phyloP scores from a whole-genome alignment of 176 grass and related monocot species.

The Tillandsia fasciculata region DNA sequence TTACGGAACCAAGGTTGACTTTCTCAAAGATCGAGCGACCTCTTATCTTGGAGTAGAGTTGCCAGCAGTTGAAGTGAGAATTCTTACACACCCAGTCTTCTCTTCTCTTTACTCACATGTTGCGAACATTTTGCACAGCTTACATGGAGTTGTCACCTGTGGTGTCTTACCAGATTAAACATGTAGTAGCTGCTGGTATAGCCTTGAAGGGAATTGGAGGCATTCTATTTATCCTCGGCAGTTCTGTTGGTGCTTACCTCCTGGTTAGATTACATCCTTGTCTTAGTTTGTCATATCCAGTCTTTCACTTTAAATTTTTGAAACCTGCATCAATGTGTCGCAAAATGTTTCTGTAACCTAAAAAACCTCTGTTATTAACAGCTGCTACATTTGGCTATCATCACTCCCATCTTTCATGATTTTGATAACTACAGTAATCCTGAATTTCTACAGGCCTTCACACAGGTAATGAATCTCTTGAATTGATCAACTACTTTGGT shows the following conservation, averaged over 20 bases:
- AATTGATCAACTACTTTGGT: not conserved
- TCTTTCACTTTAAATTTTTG: not conserved
- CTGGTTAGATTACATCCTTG: not conserved
- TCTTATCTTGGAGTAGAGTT: not conserved
- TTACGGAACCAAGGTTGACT: not conserved
- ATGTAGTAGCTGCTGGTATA: constrained; percentile 12
- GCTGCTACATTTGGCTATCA: constrained; percentile 10
- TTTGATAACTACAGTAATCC: not conserved
- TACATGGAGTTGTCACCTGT: not conserved
- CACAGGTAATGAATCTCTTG: not conserved
- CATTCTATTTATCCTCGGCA: constrained; percentile 12
- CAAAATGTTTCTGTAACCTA: not conserved
- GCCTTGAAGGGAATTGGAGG: constrained; percentile 8
- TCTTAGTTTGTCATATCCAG: not conserved
- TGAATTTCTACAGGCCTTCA: not conserved
- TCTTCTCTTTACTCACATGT: not conserved
- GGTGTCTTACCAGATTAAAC: constrained; percentile 2
- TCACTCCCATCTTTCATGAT: constrained; percentile 2
- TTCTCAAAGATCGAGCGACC: not conserved
- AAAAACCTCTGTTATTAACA: not conserved
- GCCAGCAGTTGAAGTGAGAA: not conserved
- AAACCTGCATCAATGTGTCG: not conserved
- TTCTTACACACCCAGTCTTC: not conserved
- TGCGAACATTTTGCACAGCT: not conserved
- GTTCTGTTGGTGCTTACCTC: not conserved